phyloP scores from a whole-genome alignment of 352 stramenopile genomes.

The Pythium angustatum region DNA sequence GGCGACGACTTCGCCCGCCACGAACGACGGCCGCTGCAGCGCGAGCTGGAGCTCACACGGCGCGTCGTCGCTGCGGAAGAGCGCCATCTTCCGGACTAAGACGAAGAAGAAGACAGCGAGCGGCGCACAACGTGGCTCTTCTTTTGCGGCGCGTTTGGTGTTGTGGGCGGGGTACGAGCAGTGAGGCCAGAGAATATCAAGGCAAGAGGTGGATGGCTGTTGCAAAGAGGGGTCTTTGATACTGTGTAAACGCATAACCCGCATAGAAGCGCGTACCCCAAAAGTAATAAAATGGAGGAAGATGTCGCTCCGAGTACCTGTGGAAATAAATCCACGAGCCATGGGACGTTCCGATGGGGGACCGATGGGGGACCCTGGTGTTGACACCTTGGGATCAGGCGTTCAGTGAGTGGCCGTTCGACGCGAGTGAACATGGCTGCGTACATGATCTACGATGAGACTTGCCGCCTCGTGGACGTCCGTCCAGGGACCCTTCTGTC shows the following conservation, averaged over 20 bases:
- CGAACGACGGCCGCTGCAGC: slow-evolving; percentile 45
- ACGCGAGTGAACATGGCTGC: too few species aligned
- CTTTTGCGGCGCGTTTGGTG: slow-evolving; percentile 1
- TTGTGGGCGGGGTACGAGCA: background rate
- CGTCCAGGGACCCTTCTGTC: too few species aligned
- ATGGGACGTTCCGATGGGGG: background rate
- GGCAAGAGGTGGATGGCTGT: slow-evolving; percentile 10
- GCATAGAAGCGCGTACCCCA: background rate
- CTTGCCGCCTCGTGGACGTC: too few species aligned
- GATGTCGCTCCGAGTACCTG: background rate
- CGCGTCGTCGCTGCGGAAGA: slow-evolving; percentile 3
- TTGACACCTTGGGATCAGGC: slow-evolving; percentile 7
- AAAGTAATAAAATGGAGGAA: background rate
- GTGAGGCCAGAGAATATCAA: slow-evolving; percentile 13
- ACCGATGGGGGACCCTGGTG: background rate
- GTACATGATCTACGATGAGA: too few species aligned
- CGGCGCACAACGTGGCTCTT: background rate
- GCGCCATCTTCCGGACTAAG: background rate
- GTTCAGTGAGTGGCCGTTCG: slow-evolving; percentile 10
- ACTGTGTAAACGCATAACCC: background rate
- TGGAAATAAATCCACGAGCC: background rate
- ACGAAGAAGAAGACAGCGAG: background rate
- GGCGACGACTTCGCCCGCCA: slow-evolving; percentile 53
- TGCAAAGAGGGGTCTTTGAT: slow-evolving; percentile 5
- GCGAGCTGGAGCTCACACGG: slow-evolving; percentile 1